Base-by-base conservation (phyloP, 768 basidiomycete species). In the Clitopilus passeckerianus region DNA sequence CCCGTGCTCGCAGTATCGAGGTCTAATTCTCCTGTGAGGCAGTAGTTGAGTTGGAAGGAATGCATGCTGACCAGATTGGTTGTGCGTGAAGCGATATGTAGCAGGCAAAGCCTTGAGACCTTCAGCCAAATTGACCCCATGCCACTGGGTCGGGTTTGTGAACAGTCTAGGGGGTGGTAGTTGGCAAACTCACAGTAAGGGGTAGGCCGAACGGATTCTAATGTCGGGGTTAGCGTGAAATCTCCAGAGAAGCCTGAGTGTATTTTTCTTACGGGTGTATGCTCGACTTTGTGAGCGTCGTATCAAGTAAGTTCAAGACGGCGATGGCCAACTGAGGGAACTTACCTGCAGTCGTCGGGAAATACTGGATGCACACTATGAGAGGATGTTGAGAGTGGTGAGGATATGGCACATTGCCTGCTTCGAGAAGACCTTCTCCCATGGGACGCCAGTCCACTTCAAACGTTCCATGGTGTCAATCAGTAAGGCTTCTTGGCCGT, bases 61-160 rank as follows among this genome's bases (percentile, higher is more conserved):
- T 7, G 14, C 18, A 30, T 7, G 14, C 57, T 30, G 57, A 83
- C 82, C 80, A n/a, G 80, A 77, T 61, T 82, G 77, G 63, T 84
- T 83, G 60, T 82, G 80, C 1, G 81, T 81, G 65, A 83, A 83
- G 20, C 82, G 76, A 59, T 79, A 82, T 0, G 80, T 79, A 6
- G 81, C 74, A 15, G 82, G 80, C 5, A 82, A 67, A 1, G 82
- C 82, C 66, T 85, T 84, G 33, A 84, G 70, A 1, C 81, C 82
- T 65, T 84, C 83, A 4, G 81, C 81, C 74, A 85, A 75, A 64
- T 84, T 84, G 56, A 84, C 82, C 18, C 80, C 82, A 62, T 84
- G 82, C 82, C 81, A 84, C 71, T 81, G 33, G 64, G 44, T 6
- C 1, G 50, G 9, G n/a, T 63, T 9, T 64, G 34, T 43, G n/a